These are phyloP conservation scores for Proliferodiscus dingleyae DNA, from an alignment of 2,329 filamentous ascomycete species.

Conservation along the genomic window DNA sequence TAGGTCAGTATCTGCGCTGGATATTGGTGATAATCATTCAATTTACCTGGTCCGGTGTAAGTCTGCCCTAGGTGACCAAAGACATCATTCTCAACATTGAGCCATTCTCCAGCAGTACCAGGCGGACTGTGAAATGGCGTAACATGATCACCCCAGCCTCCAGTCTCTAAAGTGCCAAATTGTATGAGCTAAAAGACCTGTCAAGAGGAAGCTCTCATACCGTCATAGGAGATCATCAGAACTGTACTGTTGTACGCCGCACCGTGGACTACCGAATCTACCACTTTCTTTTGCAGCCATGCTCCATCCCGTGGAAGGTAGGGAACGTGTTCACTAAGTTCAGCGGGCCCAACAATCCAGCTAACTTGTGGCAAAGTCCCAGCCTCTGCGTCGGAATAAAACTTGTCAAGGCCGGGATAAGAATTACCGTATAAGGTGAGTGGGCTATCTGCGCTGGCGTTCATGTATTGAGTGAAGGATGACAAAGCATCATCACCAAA, in stretches of 20 bases:
- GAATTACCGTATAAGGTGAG: slow-evolving; percentile 36
- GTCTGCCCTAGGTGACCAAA: slow-evolving; percentile 46
- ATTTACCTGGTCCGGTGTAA: slow-evolving; percentile 40
- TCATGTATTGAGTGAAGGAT: slow-evolving; percentile 40
- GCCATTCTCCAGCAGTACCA: slow-evolving; percentile 48
- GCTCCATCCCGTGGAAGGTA: slow-evolving; percentile 48
- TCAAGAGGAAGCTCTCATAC: too few relatives aligned
- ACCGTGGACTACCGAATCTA: slow-evolving; percentile 45
- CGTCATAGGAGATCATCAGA: slow-evolving; percentile 47
- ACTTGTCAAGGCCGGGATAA: slow-evolving; percentile 35
- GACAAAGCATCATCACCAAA: slow-evolving; percentile 44
- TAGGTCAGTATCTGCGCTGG: not conserved
- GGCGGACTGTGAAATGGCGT: slow-evolving; percentile 45
- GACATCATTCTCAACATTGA: slow-evolving; percentile 16
- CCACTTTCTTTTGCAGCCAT: slow-evolving; percentile 48
- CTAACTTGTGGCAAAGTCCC: slow-evolving; percentile 47
- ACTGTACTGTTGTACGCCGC: slow-evolving; percentile 44
- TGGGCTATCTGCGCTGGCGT: slow-evolving; percentile 32
- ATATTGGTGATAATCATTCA: not conserved
- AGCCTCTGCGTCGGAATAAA: slow-evolving; percentile 44
- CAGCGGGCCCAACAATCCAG: slow-evolving; percentile 44
- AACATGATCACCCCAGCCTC: slow-evolving; percentile 52
- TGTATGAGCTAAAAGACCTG: too few relatives aligned
- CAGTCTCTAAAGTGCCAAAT: slow-evolving; percentile 42
- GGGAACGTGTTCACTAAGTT: slow-evolving; percentile 49